Percentiles rank a stretch among this genome's conserved stretches.
Conservation (phyloP, 805 yeast species). For the Hyphopichia homilentoma region DNA sequence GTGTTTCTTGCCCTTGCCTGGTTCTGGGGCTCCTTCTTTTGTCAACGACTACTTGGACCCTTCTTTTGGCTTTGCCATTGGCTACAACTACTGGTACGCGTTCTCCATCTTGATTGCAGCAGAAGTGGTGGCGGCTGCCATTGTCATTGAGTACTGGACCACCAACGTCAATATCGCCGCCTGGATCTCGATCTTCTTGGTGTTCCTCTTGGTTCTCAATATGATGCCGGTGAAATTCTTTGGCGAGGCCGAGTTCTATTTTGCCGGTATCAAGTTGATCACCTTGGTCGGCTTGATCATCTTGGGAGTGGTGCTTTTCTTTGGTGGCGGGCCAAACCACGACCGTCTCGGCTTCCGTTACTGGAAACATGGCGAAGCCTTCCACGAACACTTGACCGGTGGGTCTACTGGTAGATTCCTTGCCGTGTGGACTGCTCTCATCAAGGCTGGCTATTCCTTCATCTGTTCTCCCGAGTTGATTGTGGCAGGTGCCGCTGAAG, state of each 20-base stretch:
- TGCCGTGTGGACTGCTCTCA: constrained; percentile 57
- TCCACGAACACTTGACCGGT: constrained; percentile 39
- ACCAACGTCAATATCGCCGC: constrained; percentile 30
- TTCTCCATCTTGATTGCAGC: constrained; percentile 31
- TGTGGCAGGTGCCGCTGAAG: constrained; percentile 45
- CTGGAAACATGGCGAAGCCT: constrained; percentile 32
- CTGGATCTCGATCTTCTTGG: constrained; percentile 35
- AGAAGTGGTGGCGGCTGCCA: constrained; percentile 34
- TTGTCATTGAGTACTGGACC: constrained; percentile 33
- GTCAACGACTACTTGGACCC: constrained; percentile 24
- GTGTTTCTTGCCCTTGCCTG: constrained; percentile 31
- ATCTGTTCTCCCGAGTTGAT: constrained; percentile 54
- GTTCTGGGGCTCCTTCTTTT: constrained; percentile 29
- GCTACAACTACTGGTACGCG: constrained; percentile 33
- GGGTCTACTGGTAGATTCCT: constrained; percentile 60
- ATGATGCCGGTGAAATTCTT: constrained; percentile 26
- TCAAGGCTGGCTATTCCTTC: constrained; percentile 60
- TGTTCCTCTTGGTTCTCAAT: constrained; percentile 22
- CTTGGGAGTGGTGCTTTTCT: constrained; percentile 31
- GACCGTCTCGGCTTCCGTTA: constrained; percentile 46
- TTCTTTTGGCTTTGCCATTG: constrained; percentile 31
- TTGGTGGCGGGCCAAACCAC: constrained; percentile 36
- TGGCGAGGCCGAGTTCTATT: constrained; percentile 37
- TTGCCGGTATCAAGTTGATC: constrained; percentile 29
- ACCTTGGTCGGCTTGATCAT: constrained; percentile 29